phyloP scores from a whole-genome alignment of 345 rosid species.

The Linum tenue region DNA sequence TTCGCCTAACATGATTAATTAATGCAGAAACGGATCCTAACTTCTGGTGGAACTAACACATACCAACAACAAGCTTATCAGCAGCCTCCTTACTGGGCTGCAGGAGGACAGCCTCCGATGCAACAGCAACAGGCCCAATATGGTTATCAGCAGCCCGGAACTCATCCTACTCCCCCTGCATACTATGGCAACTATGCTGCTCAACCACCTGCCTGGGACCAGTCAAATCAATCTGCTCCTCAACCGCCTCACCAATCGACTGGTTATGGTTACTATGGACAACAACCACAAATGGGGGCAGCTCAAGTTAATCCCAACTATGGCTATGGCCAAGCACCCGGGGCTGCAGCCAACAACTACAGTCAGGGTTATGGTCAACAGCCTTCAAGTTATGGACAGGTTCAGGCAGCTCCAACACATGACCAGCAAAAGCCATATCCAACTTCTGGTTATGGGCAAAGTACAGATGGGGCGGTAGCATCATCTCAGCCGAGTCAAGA shows the following conservation, averaged over 20 bases:
- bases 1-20: not conserved
- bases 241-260: conserved; percentile 15
- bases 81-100: conserved; percentile 12
- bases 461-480: conserved; percentile 7
- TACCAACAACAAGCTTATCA: conserved; percentile 15
- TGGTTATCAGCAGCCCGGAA: conserved; percentile 16
- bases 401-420: conserved; percentile 3
- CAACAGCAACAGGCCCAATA: conserved; percentile 18
- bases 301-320: conserved; percentile 14
- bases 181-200: conserved; percentile 12
- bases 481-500: conserved; percentile 12
- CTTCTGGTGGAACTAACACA: conserved; percentile 6
- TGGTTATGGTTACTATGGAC: conserved; percentile 21
- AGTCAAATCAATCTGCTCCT: conserved; percentile 12
- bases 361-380: conserved; percentile 16
- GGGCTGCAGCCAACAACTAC: conserved; percentile 2
- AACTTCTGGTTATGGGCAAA: conserved; percentile 9
- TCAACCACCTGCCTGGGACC: conserved; percentile 19
- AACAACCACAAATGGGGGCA: conserved; percentile 15
- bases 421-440: conserved; percentile 15
- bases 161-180: conserved; percentile 6
- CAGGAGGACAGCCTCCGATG: conserved; percentile 11
- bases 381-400: conserved; percentile 12
- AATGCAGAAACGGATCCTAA: conserved; percentile 19
- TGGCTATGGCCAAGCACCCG: conserved; percentile 5